Evolutionary conservation across 768 basidiomycete genomes (phyloP).

Genomic region (Suillus paluster): DNA sequence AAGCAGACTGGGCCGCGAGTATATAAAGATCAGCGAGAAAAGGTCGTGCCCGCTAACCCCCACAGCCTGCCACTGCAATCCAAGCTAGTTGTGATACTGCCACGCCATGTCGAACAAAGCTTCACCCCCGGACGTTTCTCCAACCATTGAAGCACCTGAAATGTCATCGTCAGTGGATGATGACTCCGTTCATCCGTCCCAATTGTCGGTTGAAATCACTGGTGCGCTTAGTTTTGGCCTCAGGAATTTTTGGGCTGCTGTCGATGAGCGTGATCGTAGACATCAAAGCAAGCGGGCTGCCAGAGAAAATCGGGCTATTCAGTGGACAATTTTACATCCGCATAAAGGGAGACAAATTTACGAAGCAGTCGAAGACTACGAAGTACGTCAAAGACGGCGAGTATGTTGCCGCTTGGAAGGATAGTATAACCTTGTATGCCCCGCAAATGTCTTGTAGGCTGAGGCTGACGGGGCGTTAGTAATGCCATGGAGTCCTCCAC

Average conservation of each 20-base stretch:
- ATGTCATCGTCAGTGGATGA: not conserved
- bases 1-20: not conserved
- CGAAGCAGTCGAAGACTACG: constrained; percentile 30
- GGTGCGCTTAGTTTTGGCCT: constrained; percentile 11
- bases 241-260: not conserved
- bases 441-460: not conserved
- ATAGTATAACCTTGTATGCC: constrained; percentile 32
- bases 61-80: not conserved
- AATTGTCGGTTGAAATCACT: constrained; percentile 34
- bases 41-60: not conserved
- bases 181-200: not conserved
- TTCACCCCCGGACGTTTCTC: not conserved
- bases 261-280: constrained; percentile 16
- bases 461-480: constrained; percentile 12
- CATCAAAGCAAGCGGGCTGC: constrained; percentile 39
- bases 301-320: constrained; percentile 36
- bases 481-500: constrained; percentile 36
- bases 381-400: constrained; percentile 27
- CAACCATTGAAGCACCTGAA: not conserved
- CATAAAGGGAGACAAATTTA: constrained; percentile 31
- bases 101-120: not conserved
- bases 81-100: not conserved
- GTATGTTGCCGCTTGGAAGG: constrained; percentile 33
- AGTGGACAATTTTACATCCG: constrained; percentile 31
- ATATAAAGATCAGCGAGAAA: constrained; percentile 2